Percentiles rank a stretch among this genome's conserved stretches.
phyloP scores from a whole-genome alignment of 768 basidiomycete species.

The Pleurotus ostreatus region DNA sequence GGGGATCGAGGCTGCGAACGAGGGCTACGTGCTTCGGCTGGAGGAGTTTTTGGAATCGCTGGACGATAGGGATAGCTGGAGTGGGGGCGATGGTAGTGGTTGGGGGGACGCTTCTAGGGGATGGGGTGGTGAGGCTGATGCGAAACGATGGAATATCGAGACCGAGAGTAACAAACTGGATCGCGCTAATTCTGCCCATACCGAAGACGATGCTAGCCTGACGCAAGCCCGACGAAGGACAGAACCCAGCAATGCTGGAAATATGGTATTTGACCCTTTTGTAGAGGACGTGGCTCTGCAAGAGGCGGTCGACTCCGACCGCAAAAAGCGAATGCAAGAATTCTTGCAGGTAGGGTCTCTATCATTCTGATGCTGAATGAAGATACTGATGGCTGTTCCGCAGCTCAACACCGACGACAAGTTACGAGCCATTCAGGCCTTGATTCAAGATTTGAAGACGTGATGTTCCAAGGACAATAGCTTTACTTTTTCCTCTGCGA shows the following conservation, averaged over 20 bases:
- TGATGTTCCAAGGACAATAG: not conserved
- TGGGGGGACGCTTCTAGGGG: constrained; percentile 5
- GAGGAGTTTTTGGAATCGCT: constrained; percentile 43
- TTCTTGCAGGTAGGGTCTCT: constrained; percentile 42
- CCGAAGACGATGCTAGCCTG: no score
- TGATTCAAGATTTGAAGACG: constrained; percentile 33
- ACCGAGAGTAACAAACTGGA: no score
- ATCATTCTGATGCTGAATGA: not conserved
- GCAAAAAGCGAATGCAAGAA: constrained; percentile 40
- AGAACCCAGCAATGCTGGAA: no score
- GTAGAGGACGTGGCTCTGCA: constrained; percentile 43
- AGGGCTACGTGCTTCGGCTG: constrained; percentile 36
- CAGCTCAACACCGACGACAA: constrained; percentile 58
- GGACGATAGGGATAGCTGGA: constrained; percentile 22
- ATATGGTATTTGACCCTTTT: constrained; percentile 23
- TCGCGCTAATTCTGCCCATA: no score
- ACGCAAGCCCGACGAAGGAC: no score
- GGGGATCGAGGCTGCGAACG: constrained; percentile 43
- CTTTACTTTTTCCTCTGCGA: no score
- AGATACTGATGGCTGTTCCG: not conserved
- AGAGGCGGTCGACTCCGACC: constrained; percentile 31
- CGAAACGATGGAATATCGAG: not conserved
- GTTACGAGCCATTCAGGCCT: constrained; percentile 44
- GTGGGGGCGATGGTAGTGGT: not conserved
- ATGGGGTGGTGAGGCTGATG: not conserved